Evolutionary conservation across 2,329 filamentous ascomycete genomes (phyloP), one percentile per base, ranked within the genome.

Genomic region (Ceratocystiopsis brevicomis): DNA sequence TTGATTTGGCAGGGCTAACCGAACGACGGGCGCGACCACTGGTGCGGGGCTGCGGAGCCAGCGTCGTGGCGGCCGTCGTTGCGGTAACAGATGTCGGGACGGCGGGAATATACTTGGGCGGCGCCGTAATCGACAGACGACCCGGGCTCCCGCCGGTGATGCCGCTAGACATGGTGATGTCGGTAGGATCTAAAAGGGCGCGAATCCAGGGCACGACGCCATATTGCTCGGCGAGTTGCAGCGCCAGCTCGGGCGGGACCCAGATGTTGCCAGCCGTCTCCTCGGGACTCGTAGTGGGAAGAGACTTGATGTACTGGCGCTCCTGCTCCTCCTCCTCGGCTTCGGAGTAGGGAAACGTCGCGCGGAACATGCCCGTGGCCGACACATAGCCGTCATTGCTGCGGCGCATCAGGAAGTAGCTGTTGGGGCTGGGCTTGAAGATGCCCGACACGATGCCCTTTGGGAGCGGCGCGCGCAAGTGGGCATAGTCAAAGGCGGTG

Each of bases 221-320:
- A 59, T 96, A 98, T 60, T 96, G 87, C 39, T 82, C 76, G 42
- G 88, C 83, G 13, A 98, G 71, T 45, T 73, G 64, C 38, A 98
- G 71, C 34, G 90, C 90, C 74, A 75, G 63, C 50, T 79, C 69
- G 6, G 88, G 86, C 39, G 85, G 76, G 41, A 96, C 87, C 90
- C 90, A 98, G 42, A 98, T 76, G 59, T 95, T 98, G 39, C 90
- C 90, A 21, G 90, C 90, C 30, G 90, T 86, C 67, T 96, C 90
- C 57, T 96, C 87, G 45, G 71, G 70, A 53, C 86, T 93, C 11
- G 87, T 92, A 30, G 80, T 80, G 33, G 74, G 62, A 25, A 90
- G 76, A 8, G 72, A 74, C 65, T 94, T 95, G 62, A 98, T 78
- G 61, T 85, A 87, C 54, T 71, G 76, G 57, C 83, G 79, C 65